phyloP scores from a whole-genome alignment of 768 basidiomycete genomes.

The Lactarius pseudohatsudake region DNA sequence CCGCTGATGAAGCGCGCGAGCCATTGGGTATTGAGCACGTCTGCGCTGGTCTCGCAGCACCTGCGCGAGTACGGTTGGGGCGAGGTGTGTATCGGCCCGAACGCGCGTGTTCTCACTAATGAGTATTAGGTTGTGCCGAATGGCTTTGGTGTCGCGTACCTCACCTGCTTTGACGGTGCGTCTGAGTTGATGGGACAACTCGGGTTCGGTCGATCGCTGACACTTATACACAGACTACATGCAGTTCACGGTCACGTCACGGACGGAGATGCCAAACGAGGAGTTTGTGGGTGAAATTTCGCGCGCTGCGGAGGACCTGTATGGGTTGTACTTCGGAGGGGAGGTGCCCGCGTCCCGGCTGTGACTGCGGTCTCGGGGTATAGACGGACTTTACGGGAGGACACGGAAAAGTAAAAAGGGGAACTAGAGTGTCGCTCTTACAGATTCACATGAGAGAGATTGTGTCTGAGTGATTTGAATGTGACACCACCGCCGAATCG shows the following conservation, averaged over 20 bases:
- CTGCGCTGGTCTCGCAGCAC: conserved; percentile 82
- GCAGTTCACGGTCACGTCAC: conserved; percentile 85
- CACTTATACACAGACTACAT: conserved; percentile 55
- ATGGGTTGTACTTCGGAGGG: conserved; percentile 45
- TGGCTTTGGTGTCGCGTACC: conserved; percentile 93
- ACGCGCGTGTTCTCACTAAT: background rate
- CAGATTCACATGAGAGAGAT: too few relatives aligned
- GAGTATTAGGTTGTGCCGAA: conserved; percentile 71
- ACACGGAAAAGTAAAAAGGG: background rate
- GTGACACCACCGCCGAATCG: background rate
- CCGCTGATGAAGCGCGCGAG: conserved; percentile 69
- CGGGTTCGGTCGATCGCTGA: background rate
- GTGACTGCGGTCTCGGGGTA: background rate
- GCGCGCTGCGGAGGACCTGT: conserved; percentile 66
- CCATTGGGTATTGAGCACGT: conserved; percentile 89
- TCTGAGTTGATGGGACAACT: conserved; percentile 6
- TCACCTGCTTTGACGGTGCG: conserved; percentile 83
- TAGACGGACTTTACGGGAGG: background rate
- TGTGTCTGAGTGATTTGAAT: background rate
- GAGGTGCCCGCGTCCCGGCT: conserved; percentile 20
- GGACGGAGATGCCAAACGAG: conserved; percentile 78
- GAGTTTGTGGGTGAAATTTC: conserved; percentile 70
- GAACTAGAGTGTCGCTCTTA: background rate
- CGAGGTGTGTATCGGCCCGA: conserved; percentile 47
- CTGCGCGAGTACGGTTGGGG: conserved; percentile 92